Conservation (phyloP, 2,329 filamentous ascomycete species). For the Fusarium compactum region DNA sequence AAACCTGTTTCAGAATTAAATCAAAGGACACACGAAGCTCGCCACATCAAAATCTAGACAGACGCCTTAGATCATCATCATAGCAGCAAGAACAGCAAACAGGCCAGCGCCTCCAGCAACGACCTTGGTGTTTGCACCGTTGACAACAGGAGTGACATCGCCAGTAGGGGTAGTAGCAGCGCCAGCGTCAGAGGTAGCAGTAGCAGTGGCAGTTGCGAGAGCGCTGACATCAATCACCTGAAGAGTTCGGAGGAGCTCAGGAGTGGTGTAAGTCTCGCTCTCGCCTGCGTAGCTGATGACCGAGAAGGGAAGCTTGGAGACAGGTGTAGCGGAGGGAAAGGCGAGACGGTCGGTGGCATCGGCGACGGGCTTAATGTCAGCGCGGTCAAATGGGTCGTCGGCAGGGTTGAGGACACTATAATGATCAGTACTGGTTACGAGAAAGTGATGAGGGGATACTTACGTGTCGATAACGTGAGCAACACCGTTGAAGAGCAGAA, state of each 20-base stretch:
- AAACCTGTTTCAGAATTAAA: neutral
- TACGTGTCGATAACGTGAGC: conserved; percentile 51
- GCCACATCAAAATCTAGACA: neutral
- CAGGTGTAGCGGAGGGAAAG: conserved; percentile 43
- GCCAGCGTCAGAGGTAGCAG: neutral
- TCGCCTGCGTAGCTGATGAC: conserved; percentile 42
- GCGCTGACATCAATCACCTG: conserved; percentile 37
- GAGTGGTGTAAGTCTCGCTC: conserved; percentile 45
- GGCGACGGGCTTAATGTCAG: conserved; percentile 39
- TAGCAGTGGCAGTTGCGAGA: conserved; percentile 13
- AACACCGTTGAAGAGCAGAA: conserved; percentile 50
- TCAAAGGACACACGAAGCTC: neutral
- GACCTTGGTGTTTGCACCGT: conserved; percentile 24
- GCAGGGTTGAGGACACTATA: conserved; percentile 46
- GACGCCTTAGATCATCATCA: conserved; percentile 16
- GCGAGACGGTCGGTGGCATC: conserved; percentile 44
- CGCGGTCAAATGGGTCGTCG: conserved; percentile 42
- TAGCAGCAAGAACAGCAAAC: conserved; percentile 17
- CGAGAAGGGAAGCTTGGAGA: conserved; percentile 46
- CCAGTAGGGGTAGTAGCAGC: conserved; percentile 5
- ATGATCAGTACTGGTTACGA: neutral
- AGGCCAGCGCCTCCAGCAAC: conserved; percentile 13
- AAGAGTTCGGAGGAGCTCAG: conserved; percentile 45
- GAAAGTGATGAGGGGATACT: neutral
- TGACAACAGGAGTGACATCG: conserved; percentile 18